Conservation (phyloP, 768 basidiomycete genomes). For the Tylopilus sp. region DNA sequence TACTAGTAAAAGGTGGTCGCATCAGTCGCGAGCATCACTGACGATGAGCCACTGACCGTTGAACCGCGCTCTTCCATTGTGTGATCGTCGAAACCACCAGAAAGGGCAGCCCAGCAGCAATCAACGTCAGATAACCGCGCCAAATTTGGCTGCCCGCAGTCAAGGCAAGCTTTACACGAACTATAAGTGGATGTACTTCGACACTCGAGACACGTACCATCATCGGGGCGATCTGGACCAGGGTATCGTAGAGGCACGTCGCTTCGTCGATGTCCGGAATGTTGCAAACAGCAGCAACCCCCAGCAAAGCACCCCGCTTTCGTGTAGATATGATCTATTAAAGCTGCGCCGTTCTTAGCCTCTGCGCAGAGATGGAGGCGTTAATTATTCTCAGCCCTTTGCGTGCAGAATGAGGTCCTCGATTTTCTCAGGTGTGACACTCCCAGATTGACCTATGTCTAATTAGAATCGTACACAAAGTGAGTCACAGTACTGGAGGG, state of each 20-base stretch:
- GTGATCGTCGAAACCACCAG: constrained; percentile 97
- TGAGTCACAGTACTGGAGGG: too few relatives aligned
- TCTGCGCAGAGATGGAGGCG: constrained; percentile 50
- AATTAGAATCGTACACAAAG: too few relatives aligned
- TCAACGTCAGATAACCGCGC: constrained; percentile 97
- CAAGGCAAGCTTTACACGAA: constrained; percentile 75
- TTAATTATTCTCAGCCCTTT: constrained; percentile 4
- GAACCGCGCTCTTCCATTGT: constrained; percentile 92
- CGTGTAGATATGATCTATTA: constrained; percentile 90
- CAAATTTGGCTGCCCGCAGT: constrained; percentile 94
- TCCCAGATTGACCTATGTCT: too few relatives aligned
- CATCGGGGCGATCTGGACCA: constrained; percentile 92
- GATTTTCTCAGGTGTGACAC: too few relatives aligned
- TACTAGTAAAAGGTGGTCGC: constrained; percentile 31
- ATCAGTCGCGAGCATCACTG: constrained; percentile 6
- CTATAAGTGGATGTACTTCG: constrained; percentile 1
- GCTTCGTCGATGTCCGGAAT: constrained; percentile 93
- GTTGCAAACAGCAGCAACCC: constrained; percentile 98
- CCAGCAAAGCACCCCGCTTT: constrained; percentile 99
- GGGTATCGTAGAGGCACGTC: constrained; percentile 90
- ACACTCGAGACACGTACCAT: constrained; percentile 50
- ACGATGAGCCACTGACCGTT: constrained; percentile 54
- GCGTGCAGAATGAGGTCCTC: neutral
- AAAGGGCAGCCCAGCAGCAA: constrained; percentile 98
- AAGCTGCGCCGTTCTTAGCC: constrained; percentile 86